Evolutionary conservation across 2,329 filamentous ascomycete genomes (phyloP).

Genomic region (Botrytis fragariae): DNA sequence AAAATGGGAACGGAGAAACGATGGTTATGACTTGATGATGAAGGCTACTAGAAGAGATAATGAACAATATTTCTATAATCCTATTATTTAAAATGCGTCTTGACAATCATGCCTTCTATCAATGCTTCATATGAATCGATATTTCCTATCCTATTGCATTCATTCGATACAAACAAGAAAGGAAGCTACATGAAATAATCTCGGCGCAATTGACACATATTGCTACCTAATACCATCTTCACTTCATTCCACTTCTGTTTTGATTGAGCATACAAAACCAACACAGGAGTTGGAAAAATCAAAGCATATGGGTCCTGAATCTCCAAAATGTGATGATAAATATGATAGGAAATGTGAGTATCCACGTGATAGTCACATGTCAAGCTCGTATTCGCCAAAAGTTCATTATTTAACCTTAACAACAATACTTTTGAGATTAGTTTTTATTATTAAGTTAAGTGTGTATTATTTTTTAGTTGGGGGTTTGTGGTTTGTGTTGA

Average conservation of each 20-base stretch:
- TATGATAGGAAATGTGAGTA: not conserved
- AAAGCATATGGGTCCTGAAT: not conserved
- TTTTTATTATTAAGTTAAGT: too few species aligned
- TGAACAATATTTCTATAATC: not conserved
- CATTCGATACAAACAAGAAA: too few species aligned
- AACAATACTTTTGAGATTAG: too few species aligned
- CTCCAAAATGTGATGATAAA: not conserved
- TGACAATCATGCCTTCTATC: not conserved
- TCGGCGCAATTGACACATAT: not conserved
- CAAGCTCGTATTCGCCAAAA: not conserved
- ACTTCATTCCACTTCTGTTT: not conserved
- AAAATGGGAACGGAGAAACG: not conserved
- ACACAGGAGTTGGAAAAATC: not conserved
- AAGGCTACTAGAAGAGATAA: not conserved
- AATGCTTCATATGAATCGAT: too few species aligned
- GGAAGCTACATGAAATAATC: not conserved
- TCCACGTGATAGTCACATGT: not conserved
- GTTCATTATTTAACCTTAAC: not conserved
- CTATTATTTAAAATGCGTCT: not conserved
- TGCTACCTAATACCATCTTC: not conserved
- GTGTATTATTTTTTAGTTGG: too few species aligned
- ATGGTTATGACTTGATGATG: conserved; percentile 4
- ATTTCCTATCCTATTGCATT: not conserved
- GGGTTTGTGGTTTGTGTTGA: too few species aligned
- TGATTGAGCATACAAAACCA: not conserved